Conservation (phyloP, 2,329 filamentous ascomycete genomes). For the Thermothelomyces thermophilus region DNA sequence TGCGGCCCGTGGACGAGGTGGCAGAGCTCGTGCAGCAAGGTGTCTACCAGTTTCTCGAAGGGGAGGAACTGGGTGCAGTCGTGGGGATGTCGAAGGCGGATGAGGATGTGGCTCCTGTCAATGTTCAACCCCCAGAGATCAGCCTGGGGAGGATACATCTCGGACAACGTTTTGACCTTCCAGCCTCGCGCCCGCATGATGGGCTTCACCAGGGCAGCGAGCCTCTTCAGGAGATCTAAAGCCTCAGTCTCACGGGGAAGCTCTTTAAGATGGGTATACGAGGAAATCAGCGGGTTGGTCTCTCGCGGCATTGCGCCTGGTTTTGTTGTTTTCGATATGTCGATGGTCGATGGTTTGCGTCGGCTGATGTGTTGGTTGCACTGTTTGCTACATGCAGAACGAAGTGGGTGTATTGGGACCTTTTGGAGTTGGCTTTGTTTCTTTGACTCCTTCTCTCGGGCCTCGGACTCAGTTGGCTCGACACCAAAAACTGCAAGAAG, state of each 20-base stretch:
- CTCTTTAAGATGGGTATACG: constrained; percentile 43
- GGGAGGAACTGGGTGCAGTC: constrained; percentile 73
- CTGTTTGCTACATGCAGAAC: no score
- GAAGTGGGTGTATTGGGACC: no score
- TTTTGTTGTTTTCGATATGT: background rate
- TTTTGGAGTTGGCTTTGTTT: no score
- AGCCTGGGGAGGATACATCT: constrained; percentile 73
- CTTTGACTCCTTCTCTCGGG: no score
- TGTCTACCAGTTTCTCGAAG: constrained; percentile 75
- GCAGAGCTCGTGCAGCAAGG: constrained; percentile 89
- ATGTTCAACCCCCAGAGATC: constrained; percentile 76
- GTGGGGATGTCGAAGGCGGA: constrained; percentile 70
- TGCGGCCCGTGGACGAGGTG: constrained; percentile 83
- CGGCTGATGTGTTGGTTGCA: background rate
- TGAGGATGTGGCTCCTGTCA: constrained; percentile 69
- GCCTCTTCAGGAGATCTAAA: constrained; percentile 61
- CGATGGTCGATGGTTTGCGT: background rate
- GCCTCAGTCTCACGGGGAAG: constrained; percentile 45
- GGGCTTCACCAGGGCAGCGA: constrained; percentile 85
- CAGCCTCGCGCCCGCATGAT: constrained; percentile 85
- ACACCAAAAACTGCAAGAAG: no score
- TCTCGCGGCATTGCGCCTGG: constrained; percentile 32
- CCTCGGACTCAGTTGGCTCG: no score
- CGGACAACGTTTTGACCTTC: constrained; percentile 70
- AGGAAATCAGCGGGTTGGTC: constrained; percentile 40